Conservation (phyloP, 495 filamentous ascomycete genomes). For the Diplogelasinospora grovesii region DNA sequence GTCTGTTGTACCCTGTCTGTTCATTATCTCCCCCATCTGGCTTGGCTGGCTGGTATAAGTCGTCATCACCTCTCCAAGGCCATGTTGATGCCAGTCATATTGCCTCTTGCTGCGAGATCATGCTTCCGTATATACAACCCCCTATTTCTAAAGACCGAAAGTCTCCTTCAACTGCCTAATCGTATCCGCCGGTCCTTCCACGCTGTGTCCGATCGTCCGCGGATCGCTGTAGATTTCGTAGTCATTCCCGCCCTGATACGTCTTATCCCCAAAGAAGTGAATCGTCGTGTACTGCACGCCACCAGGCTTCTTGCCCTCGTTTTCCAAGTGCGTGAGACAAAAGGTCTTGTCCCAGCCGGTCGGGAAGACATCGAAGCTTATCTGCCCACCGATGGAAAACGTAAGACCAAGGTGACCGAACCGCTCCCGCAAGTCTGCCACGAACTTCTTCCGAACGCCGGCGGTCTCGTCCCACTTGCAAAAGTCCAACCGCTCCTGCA, state of each 20-base stretch:
- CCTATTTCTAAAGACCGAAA: slow-evolving; percentile 53
- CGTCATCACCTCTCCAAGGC: too few relatives aligned
- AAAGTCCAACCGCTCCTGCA: slow-evolving; percentile 73
- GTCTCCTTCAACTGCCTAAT: slow-evolving; percentile 66
- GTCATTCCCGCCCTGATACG: slow-evolving; percentile 82
- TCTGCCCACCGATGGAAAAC: slow-evolving; percentile 93
- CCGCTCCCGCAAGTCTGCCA: slow-evolving; percentile 66
- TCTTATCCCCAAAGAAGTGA: slow-evolving; percentile 99
- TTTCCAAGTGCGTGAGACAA: slow-evolving; percentile 79
- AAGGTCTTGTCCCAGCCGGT: slow-evolving; percentile 99
- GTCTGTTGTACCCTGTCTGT: too few relatives aligned
- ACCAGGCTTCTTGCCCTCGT: slow-evolving; percentile 61
- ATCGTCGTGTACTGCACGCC: slow-evolving; percentile 76
- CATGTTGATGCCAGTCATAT: too few relatives aligned
- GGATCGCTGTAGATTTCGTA: slow-evolving; percentile 83
- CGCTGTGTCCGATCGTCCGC: slow-evolving; percentile 76
- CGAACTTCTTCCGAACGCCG: slow-evolving; percentile 64
- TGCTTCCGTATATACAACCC: too few relatives aligned
- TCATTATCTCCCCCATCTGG: too few relatives aligned
- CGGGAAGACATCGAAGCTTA: slow-evolving; percentile 98
- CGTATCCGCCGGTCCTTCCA: slow-evolving; percentile 76
- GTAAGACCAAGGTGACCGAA: slow-evolving; percentile 81
- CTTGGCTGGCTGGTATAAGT: too few relatives aligned
- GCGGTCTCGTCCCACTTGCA: slow-evolving; percentile 70
- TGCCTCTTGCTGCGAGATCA: too few relatives aligned